Evolutionary conservation across 495 filamentous ascomycete genomes (phyloP).

Genomic region (Penicillium ochrochloron): DNA sequence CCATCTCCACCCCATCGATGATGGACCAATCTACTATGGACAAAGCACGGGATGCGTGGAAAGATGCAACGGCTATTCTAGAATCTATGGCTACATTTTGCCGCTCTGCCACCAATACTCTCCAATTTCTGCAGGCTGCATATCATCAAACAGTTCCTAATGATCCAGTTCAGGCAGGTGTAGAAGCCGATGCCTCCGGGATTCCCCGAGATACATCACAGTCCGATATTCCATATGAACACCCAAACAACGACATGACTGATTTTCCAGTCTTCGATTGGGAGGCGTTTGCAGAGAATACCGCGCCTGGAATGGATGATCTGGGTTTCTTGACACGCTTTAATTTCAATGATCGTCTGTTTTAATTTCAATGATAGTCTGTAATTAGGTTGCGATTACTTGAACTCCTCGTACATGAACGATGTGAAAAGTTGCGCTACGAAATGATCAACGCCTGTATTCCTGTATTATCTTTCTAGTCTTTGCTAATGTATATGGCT

Average conservation of each 20-base stretch:
- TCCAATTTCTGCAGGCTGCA: slow-evolving; percentile 3
- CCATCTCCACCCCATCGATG: neutral
- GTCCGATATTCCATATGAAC: neutral
- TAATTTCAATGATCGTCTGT: neutral
- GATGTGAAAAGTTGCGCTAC: too few relatives aligned
- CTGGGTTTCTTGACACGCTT: neutral
- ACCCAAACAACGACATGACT: neutral
- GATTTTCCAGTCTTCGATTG: slow-evolving; percentile 6
- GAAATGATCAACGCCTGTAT: too few relatives aligned
- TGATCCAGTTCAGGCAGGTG: neutral
- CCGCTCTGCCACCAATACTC: slow-evolving; percentile 3
- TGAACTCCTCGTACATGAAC: too few relatives aligned
- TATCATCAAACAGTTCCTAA: neutral
- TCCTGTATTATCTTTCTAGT: too few relatives aligned
- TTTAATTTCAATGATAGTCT: neutral
- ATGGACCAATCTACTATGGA: neutral
- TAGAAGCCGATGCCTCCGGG: neutral
- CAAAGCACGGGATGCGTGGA: neutral
- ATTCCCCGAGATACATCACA: neutral
- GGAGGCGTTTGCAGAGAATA: slow-evolving; percentile 3
- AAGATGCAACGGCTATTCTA: neutral
- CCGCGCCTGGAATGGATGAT: slow-evolving; percentile 1
- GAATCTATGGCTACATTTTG: neutral
- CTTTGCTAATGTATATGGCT: neutral
- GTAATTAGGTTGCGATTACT: too few relatives aligned